A percentile compares a stretch with the other conserved stretches of the same genome.
phyloP scores from a whole-genome alignment of 352 stramenopile species.

The Globisporangium recalcitrans region DNA sequence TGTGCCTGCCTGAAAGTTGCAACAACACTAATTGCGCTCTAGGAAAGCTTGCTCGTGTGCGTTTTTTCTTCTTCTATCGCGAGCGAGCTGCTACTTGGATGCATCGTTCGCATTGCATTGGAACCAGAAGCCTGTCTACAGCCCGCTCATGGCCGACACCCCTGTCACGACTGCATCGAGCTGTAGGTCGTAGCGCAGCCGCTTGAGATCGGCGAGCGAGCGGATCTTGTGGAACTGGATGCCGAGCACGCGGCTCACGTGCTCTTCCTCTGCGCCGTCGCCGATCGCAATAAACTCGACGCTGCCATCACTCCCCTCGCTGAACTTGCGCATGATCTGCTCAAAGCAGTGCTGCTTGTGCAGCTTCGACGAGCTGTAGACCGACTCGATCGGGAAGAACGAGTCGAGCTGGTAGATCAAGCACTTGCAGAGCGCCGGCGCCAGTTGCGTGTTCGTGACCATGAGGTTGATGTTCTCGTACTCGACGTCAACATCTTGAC shows the following conservation, averaged over 20 bases:
- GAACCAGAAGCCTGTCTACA: background rate
- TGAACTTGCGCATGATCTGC: conserved; percentile 59
- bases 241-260: conserved; percentile 57
- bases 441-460: conserved; percentile 80
- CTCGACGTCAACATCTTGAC: conserved; percentile 17
- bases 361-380: conserved; percentile 77
- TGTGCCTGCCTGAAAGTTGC: background rate
- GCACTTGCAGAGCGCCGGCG: conserved; percentile 78
- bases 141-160: background rate
- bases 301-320: conserved; percentile 12
- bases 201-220: conserved; percentile 54
- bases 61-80: background rate
- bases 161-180: conserved; percentile 19
- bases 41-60: background rate
- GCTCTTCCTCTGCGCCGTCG: conserved; percentile 74
- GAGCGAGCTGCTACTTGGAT: background rate
- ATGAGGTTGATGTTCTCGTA: conserved; percentile 71
- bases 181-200: conserved; percentile 54
- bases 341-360: conserved; percentile 79
- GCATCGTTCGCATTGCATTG: too few relatives aligned
- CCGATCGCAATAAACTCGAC: conserved; percentile 75
- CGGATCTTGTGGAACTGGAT: conserved; percentile 74
- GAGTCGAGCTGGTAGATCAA: conserved; percentile 75
- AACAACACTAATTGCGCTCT: too few relatives aligned
- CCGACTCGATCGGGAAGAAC: conserved; percentile 67